Evolutionary conservation across 2,329 filamentous ascomycete species (phyloP).

Genomic region (Hypoxylon sp.): DNA sequence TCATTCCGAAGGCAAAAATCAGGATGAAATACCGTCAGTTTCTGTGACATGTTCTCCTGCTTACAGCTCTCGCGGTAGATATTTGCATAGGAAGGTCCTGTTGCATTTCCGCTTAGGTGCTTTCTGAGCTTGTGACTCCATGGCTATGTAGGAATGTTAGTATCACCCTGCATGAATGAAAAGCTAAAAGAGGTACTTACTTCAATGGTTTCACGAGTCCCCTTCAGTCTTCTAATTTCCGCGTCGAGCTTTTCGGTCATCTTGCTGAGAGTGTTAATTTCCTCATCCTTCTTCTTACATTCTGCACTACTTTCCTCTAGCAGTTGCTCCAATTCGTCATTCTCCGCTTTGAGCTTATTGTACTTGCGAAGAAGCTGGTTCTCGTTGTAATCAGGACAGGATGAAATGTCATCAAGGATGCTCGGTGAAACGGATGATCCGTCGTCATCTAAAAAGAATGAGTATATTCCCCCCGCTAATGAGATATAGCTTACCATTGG

Average conservation of each 20-base stretch:
- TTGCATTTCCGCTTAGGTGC: neutral
- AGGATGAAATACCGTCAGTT: constrained; percentile 46
- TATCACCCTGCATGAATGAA: neutral
- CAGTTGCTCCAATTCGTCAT: neutral
- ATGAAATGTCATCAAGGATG: neutral
- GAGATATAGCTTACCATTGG: neutral
- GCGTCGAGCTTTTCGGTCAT: neutral
- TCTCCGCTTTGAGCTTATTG: neutral
- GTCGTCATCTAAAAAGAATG: neutral
- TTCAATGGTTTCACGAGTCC: neutral
- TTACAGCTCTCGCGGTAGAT: constrained; percentile 50
- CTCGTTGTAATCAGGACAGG: neutral
- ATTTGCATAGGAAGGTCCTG: constrained; percentile 11
- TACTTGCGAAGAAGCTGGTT: neutral
- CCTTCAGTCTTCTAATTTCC: neutral
- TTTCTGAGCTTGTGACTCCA: constrained; percentile 32
- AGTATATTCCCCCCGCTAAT: neutral
- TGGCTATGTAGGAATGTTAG: constrained; percentile 28
- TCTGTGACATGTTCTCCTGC: constrained; percentile 54
- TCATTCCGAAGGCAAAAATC: constrained; percentile 39
- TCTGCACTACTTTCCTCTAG: neutral
- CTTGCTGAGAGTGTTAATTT: neutral
- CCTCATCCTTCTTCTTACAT: too few relatives aligned
- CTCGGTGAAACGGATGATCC: neutral
- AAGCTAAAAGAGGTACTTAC: constrained; percentile 4